Conservation (phyloP, 2,329 filamentous ascomycete genomes). For the Raffaelea deltoideospora region DNA sequence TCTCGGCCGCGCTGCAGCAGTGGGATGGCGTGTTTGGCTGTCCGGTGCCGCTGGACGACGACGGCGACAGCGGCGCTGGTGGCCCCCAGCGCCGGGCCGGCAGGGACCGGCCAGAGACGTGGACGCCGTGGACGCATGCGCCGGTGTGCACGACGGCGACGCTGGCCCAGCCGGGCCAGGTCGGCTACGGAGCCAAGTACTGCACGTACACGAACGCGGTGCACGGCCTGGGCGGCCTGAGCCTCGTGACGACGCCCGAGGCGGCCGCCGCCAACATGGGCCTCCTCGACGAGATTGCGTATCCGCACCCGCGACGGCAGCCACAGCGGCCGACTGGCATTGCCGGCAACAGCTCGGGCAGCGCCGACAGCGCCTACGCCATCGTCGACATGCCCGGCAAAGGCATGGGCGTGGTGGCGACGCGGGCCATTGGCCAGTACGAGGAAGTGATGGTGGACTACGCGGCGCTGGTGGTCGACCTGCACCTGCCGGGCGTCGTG, state of each 20-base stretch:
- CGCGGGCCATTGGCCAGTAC: constrained; percentile 15
- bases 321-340: too few relatives aligned
- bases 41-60: constrained; percentile 43
- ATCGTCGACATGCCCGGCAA: constrained; percentile 17
- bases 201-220: constrained; percentile 16
- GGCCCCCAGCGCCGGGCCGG: not conserved
- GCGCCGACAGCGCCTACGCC: constrained; percentile 10
- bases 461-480: constrained; percentile 16
- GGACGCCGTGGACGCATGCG: constrained; percentile 14
- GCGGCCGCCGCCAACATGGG: constrained; percentile 15
- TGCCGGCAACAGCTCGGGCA: too few relatives aligned
- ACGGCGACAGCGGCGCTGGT: constrained; percentile 6
- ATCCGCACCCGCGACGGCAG: constrained; percentile 1
- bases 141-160: constrained; percentile 11
- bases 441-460: constrained; percentile 22
- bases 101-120: constrained; percentile 1
- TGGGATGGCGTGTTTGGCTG: constrained; percentile 5
- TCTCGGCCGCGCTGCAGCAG: constrained; percentile 3
- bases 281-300: constrained; percentile 13
- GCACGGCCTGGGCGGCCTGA: constrained; percentile 16
- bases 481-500: constrained; percentile 15
- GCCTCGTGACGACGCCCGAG: constrained; percentile 19
- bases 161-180: not conserved
- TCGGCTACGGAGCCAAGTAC: constrained; percentile 6
- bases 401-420: constrained; percentile 20